A percentile compares a stretch with the other conserved stretches of the same genome.
Evolutionary conservation across 345 rosid genomes (phyloP).

Genomic region (Passiflora organensis): DNA sequence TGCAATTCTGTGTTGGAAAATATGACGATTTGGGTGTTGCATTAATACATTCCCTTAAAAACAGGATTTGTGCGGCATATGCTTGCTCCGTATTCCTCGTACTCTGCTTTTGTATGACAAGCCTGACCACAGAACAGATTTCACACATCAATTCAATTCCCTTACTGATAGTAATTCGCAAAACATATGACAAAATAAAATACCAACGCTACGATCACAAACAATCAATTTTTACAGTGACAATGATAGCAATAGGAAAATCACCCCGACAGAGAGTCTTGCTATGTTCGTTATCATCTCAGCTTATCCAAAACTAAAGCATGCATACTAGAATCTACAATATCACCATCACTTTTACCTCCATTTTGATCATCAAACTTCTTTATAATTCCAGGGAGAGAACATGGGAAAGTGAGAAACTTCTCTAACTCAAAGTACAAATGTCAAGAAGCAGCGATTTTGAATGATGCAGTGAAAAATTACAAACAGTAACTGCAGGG

Average conservation of each 20-base stretch:
- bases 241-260: background rate
- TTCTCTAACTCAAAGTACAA: too few species aligned
- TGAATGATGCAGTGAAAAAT: too few species aligned
- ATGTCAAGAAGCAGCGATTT: too few species aligned
- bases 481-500: too few species aligned
- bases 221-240: background rate
- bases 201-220: background rate
- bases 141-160: background rate
- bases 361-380: too few species aligned
- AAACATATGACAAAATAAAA: background rate
- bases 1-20: slow-evolving; percentile 3
- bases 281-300: background rate
- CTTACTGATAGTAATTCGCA: background rate
- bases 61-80: slow-evolving; percentile 99
- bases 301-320: background rate
- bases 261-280: background rate
- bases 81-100: slow-evolving; percentile 95
- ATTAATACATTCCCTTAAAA: slow-evolving; percentile 95
- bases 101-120: slow-evolving; percentile 96
- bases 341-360: too few species aligned
- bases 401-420: too few species aligned
- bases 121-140: slow-evolving; percentile 43
- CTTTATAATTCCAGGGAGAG: too few species aligned
- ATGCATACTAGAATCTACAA: background rate
- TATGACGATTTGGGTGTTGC: slow-evolving; percentile 3